Evolutionary conservation across 139 green algal genomes (phyloP).

Genomic region (Volvox africanus): DNA sequence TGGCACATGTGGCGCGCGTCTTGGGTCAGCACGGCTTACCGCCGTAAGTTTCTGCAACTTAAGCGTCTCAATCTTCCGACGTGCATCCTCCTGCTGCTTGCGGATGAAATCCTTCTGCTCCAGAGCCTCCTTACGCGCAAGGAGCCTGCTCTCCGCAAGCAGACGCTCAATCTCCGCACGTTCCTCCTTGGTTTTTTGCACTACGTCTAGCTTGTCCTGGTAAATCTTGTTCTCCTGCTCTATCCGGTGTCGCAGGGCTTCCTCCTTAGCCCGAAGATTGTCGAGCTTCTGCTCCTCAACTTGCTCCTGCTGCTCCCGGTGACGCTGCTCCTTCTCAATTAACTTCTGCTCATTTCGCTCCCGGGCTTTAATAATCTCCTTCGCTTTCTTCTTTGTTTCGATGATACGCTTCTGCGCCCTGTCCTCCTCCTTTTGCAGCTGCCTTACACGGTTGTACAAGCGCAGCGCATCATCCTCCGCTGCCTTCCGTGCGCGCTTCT

Average conservation of each 20-base stretch:
- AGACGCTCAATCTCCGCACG: conserved; percentile 66
- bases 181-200: conserved; percentile 75
- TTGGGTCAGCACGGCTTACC: conserved; percentile 44
- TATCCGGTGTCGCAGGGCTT: conserved; percentile 61
- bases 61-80: conserved; percentile 64
- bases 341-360: conserved; percentile 68
- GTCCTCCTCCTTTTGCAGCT: conserved; percentile 83
- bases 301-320: conserved; percentile 59
- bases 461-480: conserved; percentile 77
- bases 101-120: conserved; percentile 75
- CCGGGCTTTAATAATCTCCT: conserved; percentile 67
- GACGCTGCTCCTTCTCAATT: conserved; percentile 67
- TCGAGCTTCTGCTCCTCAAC: conserved; percentile 66
- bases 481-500: conserved; percentile 60
- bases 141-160: conserved; percentile 64
- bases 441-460: conserved; percentile 80
- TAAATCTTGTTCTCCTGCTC: conserved; percentile 66
- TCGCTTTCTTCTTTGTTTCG: conserved; percentile 74
- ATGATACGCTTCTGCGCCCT: conserved; percentile 71
- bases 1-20: conserved; percentile 29
- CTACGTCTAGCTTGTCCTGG: conserved; percentile 53
- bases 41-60: conserved; percentile 62
- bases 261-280: conserved; percentile 68
- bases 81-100: conserved; percentile 63
- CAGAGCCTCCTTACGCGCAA: conserved; percentile 71